Conservation (phyloP, 2,329 filamentous ascomycete genomes). For the Byssothecium circinans region DNA sequence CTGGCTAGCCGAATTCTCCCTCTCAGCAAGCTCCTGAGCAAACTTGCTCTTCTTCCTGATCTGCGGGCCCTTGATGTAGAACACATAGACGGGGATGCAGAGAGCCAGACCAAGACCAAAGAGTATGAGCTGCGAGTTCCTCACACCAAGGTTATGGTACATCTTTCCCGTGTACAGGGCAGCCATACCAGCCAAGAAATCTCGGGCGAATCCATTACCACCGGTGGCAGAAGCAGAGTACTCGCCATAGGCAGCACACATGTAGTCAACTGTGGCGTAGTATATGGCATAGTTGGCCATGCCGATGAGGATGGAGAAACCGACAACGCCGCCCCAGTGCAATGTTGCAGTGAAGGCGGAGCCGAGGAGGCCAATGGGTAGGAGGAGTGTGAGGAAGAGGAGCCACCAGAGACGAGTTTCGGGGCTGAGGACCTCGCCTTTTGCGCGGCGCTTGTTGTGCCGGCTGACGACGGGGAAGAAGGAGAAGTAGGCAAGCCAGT, state of each 20-base stretch:
- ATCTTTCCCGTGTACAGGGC: constrained; percentile 56
- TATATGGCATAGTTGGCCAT: constrained; percentile 72
- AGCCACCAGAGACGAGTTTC: constrained; percentile 68
- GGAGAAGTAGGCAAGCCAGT: constrained; percentile 61
- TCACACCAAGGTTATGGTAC: constrained; percentile 30
- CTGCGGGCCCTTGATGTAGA: constrained; percentile 58
- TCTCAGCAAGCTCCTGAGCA: constrained; percentile 22
- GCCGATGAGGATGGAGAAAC: constrained; percentile 57
- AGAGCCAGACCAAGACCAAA: constrained; percentile 53
- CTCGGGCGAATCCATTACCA: constrained; percentile 73
- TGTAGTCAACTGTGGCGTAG: constrained; percentile 78
- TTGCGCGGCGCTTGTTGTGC: constrained; percentile 52
- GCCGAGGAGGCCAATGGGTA: constrained; percentile 68
- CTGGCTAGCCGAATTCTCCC: constrained; percentile 11
- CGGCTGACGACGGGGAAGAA: constrained; percentile 56
- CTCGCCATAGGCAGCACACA: constrained; percentile 70
- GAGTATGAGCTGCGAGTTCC: constrained; percentile 45
- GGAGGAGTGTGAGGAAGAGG: constrained; percentile 60
- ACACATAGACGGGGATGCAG: constrained; percentile 56
- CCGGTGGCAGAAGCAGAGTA: constrained; percentile 76
- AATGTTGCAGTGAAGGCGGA: constrained; percentile 59
- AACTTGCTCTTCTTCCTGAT: constrained; percentile 48
- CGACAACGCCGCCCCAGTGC: constrained; percentile 61
- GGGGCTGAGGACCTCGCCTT: constrained; percentile 55
- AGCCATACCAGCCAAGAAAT: constrained; percentile 72